These are phyloP conservation scores for Lentithecium fluviatile DNA, from an alignment of 495 filamentous ascomycete genomes.

Conservation along the genomic window DNA sequence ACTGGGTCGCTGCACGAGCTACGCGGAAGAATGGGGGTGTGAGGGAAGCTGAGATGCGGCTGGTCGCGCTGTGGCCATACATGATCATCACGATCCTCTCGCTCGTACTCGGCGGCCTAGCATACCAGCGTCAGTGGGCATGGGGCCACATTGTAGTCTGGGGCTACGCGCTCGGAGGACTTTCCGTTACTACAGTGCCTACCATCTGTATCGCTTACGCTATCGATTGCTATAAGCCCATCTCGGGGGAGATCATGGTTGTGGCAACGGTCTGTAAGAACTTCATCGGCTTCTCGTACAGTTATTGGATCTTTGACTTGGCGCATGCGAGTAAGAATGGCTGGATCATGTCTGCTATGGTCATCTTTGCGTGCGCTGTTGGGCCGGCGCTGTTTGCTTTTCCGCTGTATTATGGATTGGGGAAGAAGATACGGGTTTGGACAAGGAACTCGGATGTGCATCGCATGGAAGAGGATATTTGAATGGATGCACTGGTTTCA, in stretches of 20 bases:
- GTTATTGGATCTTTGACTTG: constrained; percentile 34
- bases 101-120: constrained; percentile 57
- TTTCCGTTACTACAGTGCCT: constrained; percentile 56
- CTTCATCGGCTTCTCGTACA: constrained; percentile 56
- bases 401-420: constrained; percentile 36
- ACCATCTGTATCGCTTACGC: constrained; percentile 60
- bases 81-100: constrained; percentile 56
- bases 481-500: not conserved
- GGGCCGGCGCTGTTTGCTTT: constrained; percentile 27
- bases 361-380: constrained; percentile 34
- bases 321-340: constrained; percentile 29
- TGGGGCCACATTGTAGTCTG: constrained; percentile 54
- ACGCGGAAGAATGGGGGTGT: constrained; percentile 56
- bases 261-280: constrained; percentile 67
- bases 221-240: constrained; percentile 59
- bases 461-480: constrained; percentile 31
- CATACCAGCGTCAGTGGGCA: constrained; percentile 55
- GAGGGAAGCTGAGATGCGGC: constrained; percentile 63
- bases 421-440: constrained; percentile 38
- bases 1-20: constrained; percentile 55
- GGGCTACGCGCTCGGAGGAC: constrained; percentile 54
- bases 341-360: constrained; percentile 34
- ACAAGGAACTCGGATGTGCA: constrained; percentile 36
- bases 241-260: constrained; percentile 63
- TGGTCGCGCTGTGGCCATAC: constrained; percentile 54